Evolutionary conservation across 78 protist genomes (phyloP).

Genomic region (Dictyostelium firmibasis): DNA sequence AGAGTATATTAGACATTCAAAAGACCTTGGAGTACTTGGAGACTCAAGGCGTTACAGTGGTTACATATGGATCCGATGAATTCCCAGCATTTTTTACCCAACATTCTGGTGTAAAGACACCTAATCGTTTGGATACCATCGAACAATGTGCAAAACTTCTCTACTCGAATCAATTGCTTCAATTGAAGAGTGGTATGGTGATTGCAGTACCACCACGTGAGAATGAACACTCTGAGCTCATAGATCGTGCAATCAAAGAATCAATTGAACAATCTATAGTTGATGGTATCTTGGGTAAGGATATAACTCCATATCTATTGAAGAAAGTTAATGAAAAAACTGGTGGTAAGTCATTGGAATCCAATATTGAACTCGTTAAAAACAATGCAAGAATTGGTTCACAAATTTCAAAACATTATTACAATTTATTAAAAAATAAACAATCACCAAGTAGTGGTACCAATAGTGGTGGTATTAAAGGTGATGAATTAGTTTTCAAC

Average conservation of each 20-base stretch:
- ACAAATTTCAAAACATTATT: conserved; percentile 75
- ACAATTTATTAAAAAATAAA: neutral
- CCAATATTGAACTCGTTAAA: conserved; percentile 89
- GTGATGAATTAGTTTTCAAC: conserved; percentile 7
- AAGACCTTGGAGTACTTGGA: conserved; percentile 87
- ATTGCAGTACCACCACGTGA: conserved; percentile 87
- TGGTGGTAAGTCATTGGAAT: conserved; percentile 86
- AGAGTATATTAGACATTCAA: conserved; percentile 96
- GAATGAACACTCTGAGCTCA: conserved; percentile 31
- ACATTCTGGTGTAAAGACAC: conserved; percentile 18
- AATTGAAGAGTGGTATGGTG: conserved; percentile 76
- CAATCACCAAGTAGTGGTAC: neutral
- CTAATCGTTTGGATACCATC: neutral
- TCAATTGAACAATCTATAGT: conserved; percentile 51
- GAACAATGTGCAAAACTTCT: conserved; percentile 51
- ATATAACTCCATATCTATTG: conserved; percentile 95
- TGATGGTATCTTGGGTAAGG: conserved; percentile 84
- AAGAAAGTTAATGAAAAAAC: conserved; percentile 78
- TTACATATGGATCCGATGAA: conserved; percentile 44
- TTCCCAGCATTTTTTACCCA: conserved; percentile 94
- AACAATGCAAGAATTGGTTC: conserved; percentile 95
- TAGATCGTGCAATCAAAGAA: conserved; percentile 69
- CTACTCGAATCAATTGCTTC: conserved; percentile 3
- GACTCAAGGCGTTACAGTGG: conserved; percentile 93
- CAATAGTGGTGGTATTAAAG: neutral